These are phyloP conservation scores for Tripterygium wilfordii DNA, from an alignment of 177 flowering plant species.

Conservation along the genomic window DNA sequence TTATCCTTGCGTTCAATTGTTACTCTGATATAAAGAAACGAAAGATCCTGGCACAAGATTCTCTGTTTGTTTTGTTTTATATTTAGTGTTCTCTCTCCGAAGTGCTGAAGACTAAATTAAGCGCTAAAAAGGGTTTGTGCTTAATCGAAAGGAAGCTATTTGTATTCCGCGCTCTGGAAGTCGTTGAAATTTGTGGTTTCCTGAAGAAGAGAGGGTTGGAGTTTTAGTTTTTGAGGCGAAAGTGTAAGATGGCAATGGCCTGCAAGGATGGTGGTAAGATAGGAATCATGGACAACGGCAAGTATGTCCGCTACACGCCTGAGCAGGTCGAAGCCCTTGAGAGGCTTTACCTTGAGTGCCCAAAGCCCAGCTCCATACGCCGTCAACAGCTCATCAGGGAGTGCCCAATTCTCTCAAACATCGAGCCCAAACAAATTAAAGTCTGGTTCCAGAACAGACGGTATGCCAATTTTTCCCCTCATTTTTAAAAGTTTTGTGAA, in stretches of 20 bases:
- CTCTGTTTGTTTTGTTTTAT: background rate
- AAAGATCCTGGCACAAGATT: background rate
- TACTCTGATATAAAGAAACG: background rate
- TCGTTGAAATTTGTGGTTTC: background rate
- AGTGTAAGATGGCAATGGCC: slow-evolving; percentile 56
- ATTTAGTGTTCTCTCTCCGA: background rate
- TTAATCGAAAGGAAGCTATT: background rate
- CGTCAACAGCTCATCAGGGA: slow-evolving; percentile 94
- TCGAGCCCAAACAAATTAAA: slow-evolving; percentile 97
- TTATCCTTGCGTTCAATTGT: background rate
- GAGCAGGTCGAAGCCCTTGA: slow-evolving; percentile 99
- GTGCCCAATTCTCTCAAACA: slow-evolving; percentile 91
- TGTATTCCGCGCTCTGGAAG: background rate
- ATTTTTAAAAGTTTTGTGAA: no score
- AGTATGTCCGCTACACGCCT: slow-evolving; percentile 95
- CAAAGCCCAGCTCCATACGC: slow-evolving; percentile 92
- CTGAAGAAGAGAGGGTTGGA: slow-evolving; percentile 3
- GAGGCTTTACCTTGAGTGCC: slow-evolving; percentile 95
- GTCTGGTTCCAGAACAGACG: slow-evolving; percentile 99
- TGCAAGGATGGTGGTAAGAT: slow-evolving; percentile 78
- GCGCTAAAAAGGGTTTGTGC: background rate
- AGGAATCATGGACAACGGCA: slow-evolving; percentile 72
- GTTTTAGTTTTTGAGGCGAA: slow-evolving; percentile 9
- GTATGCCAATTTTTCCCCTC: no score
- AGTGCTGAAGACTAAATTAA: background rate